A percentile compares a stretch with the other conserved stretches of the same genome.
phyloP scores from a whole-genome alignment of 345 rosid genomes.

The Laguncularia racemosa region DNA sequence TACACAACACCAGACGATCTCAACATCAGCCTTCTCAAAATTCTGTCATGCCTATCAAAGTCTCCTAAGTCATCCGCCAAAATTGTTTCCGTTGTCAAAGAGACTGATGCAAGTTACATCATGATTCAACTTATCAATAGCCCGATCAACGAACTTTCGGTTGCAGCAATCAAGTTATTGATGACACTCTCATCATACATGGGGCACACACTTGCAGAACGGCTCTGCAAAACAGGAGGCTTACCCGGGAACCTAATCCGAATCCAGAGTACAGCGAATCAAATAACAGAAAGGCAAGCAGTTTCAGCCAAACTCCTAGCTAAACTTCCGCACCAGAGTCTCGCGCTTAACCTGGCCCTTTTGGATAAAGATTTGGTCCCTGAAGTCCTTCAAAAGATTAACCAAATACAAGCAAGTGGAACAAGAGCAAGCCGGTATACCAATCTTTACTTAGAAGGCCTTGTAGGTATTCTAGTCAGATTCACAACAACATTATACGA shows the following conservation, averaged over 20 bases:
- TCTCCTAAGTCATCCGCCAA: constrained; percentile 43
- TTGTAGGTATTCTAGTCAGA: constrained; percentile 75
- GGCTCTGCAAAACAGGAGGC: constrained; percentile 68
- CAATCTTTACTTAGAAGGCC: constrained; percentile 64
- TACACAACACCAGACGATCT: constrained; percentile 64
- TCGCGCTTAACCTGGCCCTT: constrained; percentile 72
- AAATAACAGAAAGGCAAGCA: constrained; percentile 66
- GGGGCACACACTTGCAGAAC: constrained; percentile 63
- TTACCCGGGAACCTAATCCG: constrained; percentile 66
- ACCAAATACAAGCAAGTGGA: constrained; percentile 45
- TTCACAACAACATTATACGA: constrained; percentile 81
- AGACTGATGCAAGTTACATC: constrained; percentile 64
- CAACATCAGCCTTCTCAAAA: constrained; percentile 55
- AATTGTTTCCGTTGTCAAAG: constrained; percentile 49
- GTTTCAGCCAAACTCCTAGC: constrained; percentile 68
- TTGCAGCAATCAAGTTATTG: constrained; percentile 64
- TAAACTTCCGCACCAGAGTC: constrained; percentile 70
- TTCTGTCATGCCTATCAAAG: constrained; percentile 59
- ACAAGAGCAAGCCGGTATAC: constrained; percentile 62
- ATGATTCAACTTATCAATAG: constrained; percentile 65
- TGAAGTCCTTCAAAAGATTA: constrained; percentile 39
- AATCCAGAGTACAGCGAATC: constrained; percentile 24
- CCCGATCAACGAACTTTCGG: constrained; percentile 61
- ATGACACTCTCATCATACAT: constrained; percentile 48
- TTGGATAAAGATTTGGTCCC: constrained; percentile 42